Conservation (phyloP, 2,329 filamentous ascomycete genomes). For the Penicillium sp. region DNA sequence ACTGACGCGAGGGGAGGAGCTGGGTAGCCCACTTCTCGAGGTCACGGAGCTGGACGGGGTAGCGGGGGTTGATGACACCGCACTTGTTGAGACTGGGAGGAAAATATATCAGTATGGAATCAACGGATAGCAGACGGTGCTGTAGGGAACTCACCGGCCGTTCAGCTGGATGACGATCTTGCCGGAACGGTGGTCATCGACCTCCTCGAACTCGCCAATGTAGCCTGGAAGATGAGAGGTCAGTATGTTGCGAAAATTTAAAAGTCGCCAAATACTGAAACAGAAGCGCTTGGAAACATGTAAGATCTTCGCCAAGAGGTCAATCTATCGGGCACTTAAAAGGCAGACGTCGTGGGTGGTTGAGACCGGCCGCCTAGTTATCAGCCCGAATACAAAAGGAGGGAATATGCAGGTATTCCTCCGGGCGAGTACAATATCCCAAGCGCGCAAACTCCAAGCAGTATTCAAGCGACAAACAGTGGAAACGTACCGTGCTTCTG, state of each 20-base stretch:
- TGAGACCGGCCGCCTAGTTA: slow-evolving; percentile 99
- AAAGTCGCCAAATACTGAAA: slow-evolving; percentile 79
- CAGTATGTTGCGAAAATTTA: slow-evolving; percentile 89
- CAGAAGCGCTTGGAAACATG: slow-evolving; percentile 75
- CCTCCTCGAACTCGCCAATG: slow-evolving; percentile 99
- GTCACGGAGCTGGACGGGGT: slow-evolving; percentile 97
- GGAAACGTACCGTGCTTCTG: slow-evolving; percentile 91
- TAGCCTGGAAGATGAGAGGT: slow-evolving; percentile 69
- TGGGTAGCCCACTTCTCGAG: slow-evolving; percentile 99
- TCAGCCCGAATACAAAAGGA: slow-evolving; percentile 76
- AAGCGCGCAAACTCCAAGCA: background rate
- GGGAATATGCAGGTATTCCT: slow-evolving; percentile 8
- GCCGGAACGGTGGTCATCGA: slow-evolving; percentile 98
- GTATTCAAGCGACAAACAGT: background rate
- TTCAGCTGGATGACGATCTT: slow-evolving; percentile 99
- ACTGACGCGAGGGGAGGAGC: slow-evolving; percentile 98
- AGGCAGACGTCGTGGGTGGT: slow-evolving; percentile 85
- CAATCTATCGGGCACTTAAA: slow-evolving; percentile 99
- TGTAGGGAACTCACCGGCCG: slow-evolving; percentile 65
- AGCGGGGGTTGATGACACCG: slow-evolving; percentile 98
- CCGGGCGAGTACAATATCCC: background rate
- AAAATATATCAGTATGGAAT: slow-evolving; percentile 15
- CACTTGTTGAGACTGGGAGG: slow-evolving; percentile 81
- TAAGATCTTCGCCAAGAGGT: slow-evolving; percentile 82
- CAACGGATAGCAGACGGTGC: background rate